These are phyloP conservation scores for Penicillium sp. DNA, from an alignment of 2,329 filamentous ascomycete species.

Conservation along the genomic window DNA sequence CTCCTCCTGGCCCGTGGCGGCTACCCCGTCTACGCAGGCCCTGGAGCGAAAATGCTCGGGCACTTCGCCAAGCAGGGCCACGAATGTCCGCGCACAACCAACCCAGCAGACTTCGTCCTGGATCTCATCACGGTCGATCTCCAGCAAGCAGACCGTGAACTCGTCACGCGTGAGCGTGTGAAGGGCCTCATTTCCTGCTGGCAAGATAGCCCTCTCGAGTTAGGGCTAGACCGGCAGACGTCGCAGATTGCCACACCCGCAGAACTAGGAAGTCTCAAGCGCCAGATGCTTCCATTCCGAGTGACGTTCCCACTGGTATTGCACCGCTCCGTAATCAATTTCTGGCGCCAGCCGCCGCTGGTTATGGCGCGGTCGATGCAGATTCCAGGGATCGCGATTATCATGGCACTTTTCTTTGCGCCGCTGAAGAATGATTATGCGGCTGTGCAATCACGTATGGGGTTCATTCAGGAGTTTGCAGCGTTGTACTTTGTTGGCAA, in stretches of 20 bases:
- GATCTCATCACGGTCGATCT: slow-evolving; percentile 76
- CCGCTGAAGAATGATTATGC: slow-evolving; percentile 68
- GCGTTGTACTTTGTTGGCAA: slow-evolving; percentile 49
- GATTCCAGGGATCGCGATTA: slow-evolving; percentile 62
- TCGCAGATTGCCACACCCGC: slow-evolving; percentile 64
- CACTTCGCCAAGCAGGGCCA: slow-evolving; percentile 64
- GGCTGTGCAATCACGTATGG: slow-evolving; percentile 70
- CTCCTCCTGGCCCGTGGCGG: slow-evolving; percentile 70
- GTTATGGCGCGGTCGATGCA: slow-evolving; percentile 67
- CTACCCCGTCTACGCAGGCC: slow-evolving; percentile 65
- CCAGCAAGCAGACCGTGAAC: slow-evolving; percentile 63
- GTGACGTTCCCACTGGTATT: slow-evolving; percentile 67
- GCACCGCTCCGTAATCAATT: slow-evolving; percentile 67
- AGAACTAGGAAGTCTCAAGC: slow-evolving; percentile 67
- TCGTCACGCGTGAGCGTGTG: slow-evolving; percentile 63
- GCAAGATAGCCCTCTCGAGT: slow-evolving; percentile 14
- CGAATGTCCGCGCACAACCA: slow-evolving; percentile 67
- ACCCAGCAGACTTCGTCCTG: slow-evolving; percentile 74
- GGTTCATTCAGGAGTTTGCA: slow-evolving; percentile 70
- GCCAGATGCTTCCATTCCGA: slow-evolving; percentile 61
- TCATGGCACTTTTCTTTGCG: slow-evolving; percentile 69
- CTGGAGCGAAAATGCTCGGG: slow-evolving; percentile 61
- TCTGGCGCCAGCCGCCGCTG: slow-evolving; percentile 64
- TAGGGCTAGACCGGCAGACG: slow-evolving; percentile 24
- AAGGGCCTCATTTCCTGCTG: slow-evolving; percentile 61